A percentile compares a stretch with the other conserved stretches of the same genome.
Conservation (phyloP, 139 green algal genomes). For the Edaphochlamys debaryana region DNA sequence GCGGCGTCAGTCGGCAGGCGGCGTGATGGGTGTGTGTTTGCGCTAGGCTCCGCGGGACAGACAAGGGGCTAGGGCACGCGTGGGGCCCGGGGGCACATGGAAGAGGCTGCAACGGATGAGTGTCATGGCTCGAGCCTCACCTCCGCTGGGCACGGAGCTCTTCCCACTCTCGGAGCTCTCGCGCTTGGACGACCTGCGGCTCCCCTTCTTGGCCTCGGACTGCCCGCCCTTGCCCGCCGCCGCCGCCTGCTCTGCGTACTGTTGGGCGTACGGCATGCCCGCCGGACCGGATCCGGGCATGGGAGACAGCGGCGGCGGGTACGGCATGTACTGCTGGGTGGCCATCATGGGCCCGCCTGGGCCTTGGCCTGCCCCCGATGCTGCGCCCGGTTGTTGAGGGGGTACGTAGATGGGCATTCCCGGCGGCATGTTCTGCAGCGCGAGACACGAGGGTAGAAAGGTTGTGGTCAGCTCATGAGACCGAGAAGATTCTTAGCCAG, state of each 20-base stretch:
- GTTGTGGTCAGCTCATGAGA: too few species aligned
- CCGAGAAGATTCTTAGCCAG: too few species aligned
- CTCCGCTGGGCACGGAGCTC: not conserved
- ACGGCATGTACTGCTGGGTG: constrained; percentile 7
- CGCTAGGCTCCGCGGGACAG: too few species aligned
- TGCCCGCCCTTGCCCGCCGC: not conserved
- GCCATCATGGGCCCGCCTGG: not conserved
- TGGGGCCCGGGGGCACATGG: too few species aligned
- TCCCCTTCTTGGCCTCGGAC: not conserved
- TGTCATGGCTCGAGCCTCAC: too few species aligned
- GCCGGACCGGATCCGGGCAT: not conserved
- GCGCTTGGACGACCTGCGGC: not conserved
- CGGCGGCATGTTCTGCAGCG: constrained; percentile 33
- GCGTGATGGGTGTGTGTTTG: not conserved
- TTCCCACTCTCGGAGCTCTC: too few species aligned
- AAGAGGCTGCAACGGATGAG: too few species aligned
- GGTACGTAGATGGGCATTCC: constrained; percentile 35
- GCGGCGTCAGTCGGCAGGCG: too few species aligned
- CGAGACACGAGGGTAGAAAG: too few species aligned
- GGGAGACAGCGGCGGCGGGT: too few species aligned
- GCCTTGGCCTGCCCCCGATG: not conserved
- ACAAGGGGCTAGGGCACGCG: too few species aligned
- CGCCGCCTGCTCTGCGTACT: not conserved
- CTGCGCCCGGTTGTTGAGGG: not conserved
- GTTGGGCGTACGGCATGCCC: constrained; percentile 5